Evolutionary conservation across 2,329 filamentous ascomycete species (phyloP).

Genomic region (Lasiodiplodia citricola): DNA sequence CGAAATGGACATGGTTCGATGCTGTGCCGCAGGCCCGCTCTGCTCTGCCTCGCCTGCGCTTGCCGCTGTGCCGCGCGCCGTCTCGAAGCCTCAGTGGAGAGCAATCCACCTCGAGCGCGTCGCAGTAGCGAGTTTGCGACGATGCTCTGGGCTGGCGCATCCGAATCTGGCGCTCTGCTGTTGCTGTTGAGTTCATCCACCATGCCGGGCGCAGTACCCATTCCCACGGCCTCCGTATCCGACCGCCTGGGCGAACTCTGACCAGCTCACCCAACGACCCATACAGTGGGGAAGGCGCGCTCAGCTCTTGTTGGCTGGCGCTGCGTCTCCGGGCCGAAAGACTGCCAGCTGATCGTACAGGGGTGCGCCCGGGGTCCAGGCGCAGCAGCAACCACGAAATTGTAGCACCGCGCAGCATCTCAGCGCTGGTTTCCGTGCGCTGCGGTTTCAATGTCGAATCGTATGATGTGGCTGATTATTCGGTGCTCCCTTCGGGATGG

Average conservation of each 20-base stretch:
- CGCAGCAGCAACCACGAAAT: slow-evolving; percentile 18
- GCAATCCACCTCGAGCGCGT: neutral
- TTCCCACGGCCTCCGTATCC: slow-evolving; percentile 24
- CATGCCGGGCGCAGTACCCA: slow-evolving; percentile 12
- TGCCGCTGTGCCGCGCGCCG: neutral
- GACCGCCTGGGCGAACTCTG: slow-evolving; percentile 22
- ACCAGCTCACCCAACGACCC: slow-evolving; percentile 22
- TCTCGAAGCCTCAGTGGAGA: neutral
- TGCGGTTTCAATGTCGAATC: neutral
- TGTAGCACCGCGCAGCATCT: slow-evolving; percentile 15
- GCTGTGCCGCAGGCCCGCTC: slow-evolving; percentile 21
- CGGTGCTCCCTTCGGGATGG: slow-evolving; percentile 8
- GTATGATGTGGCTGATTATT: slow-evolving; percentile 12
- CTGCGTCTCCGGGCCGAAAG: slow-evolving; percentile 18
- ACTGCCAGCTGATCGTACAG: slow-evolving; percentile 23
- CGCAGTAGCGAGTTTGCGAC: neutral
- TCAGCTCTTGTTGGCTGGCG: slow-evolving; percentile 24
- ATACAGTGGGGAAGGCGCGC: slow-evolving; percentile 16
- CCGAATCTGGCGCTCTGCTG: slow-evolving; percentile 4
- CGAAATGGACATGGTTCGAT: slow-evolving; percentile 17
- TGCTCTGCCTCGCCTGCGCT: slow-evolving; percentile 5
- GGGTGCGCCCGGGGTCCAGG: slow-evolving; percentile 15
- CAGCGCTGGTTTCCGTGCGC: neutral
- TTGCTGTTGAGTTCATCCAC: slow-evolving; percentile 15
- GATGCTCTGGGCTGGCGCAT: neutral